phyloP scores from a whole-genome alignment of 2,329 filamentous ascomycete species.

The Aspergillus sojae region DNA sequence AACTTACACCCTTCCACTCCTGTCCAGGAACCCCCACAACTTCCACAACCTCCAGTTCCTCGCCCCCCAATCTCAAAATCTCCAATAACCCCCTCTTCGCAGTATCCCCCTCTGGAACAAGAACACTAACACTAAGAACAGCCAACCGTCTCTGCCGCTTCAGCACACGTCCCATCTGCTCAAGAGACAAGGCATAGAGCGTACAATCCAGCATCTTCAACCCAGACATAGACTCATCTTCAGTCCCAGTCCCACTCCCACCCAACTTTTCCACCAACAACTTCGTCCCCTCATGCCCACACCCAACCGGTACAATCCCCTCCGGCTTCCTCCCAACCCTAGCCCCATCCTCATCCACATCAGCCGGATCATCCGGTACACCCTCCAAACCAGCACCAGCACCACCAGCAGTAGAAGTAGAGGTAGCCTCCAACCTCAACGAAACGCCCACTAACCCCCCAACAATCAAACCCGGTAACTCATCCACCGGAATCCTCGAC shows the following conservation, averaged over 20 bases:
- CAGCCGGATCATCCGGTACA: not conserved
- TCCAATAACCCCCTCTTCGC: not conserved
- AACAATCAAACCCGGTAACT: not conserved
- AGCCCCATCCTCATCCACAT: not conserved
- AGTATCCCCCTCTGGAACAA: not conserved
- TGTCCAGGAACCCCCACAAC: not conserved
- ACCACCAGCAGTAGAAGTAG: not conserved
- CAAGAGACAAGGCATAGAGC: not conserved
- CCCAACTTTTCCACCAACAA: not conserved
- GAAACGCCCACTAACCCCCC: not conserved
- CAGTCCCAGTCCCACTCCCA: not conserved
- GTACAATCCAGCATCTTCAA: not conserved
- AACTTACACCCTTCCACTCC: not conserved
- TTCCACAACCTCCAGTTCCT: not conserved
- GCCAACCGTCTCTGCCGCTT: not conserved
- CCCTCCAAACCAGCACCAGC: not conserved
- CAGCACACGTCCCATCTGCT: not conserved
- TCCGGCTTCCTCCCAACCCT: not conserved
- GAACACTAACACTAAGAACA: not conserved
- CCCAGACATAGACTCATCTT: not conserved
- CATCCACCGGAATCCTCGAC: not conserved
- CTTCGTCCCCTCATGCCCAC: not conserved
- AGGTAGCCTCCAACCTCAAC: not conserved
- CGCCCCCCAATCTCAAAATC: not conserved
- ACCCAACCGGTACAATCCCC: not conserved